These are phyloP conservation scores for Eimeria tenella DNA, from an alignment of 169 alveolate species.

Conservation along the genomic window DNA sequence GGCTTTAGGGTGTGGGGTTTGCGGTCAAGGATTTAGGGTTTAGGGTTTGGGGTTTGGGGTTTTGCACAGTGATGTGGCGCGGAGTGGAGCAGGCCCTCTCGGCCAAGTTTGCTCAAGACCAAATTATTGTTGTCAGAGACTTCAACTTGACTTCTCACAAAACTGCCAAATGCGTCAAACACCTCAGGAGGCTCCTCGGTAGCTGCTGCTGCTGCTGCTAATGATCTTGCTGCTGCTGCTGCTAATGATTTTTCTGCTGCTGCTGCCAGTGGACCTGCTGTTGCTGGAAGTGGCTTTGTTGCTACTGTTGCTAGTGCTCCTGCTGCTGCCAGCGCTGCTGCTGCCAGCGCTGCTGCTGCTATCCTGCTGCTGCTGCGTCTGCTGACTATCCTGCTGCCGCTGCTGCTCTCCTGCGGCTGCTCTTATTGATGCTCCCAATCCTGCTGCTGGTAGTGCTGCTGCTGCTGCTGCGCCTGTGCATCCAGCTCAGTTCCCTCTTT, in stretches of 20 bases:
- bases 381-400: not conserved
- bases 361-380: not conserved
- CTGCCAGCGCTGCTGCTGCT: not conserved
- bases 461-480: too few species aligned
- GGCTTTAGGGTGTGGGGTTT: too few species aligned
- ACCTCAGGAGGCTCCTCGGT: conserved; percentile 88
- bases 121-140: conserved; percentile 88
- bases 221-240: not conserved
- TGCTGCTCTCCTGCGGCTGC: not conserved
- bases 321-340: not conserved
- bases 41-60: not conserved
- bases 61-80: conserved; percentile 84
- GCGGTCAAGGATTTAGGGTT: too few species aligned
- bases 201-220: not conserved
- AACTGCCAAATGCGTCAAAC: conserved; percentile 88
- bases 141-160: conserved; percentile 89
- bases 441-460: too few species aligned
- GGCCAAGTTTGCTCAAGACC: conserved; percentile 92
- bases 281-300: not conserved
- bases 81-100: conserved; percentile 88
- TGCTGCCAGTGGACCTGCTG: not conserved
- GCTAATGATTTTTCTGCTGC: not conserved
- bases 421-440: not conserved
- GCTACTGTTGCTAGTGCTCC: not conserved
- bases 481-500: too few species aligned